A percentile compares a stretch with the other conserved stretches of the same genome.
These are phyloP conservation scores for Ogataea naganishii DNA, from an alignment of 805 yeast species.

Conservation along the genomic window DNA sequence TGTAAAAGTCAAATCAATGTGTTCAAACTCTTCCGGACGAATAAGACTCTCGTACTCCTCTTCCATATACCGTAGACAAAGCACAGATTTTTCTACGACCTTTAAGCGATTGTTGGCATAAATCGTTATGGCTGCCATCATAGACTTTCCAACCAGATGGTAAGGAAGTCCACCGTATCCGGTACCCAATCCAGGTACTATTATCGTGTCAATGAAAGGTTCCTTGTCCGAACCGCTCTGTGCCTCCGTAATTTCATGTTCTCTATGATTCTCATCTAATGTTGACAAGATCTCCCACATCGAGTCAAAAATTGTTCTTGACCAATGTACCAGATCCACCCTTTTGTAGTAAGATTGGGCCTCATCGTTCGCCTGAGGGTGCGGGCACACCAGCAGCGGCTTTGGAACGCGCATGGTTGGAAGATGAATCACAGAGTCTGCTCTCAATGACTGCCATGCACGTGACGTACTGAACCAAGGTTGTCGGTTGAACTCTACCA, in stretches of 20 bases:
- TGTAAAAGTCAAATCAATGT: not conserved
- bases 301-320: slow-evolving; percentile 25
- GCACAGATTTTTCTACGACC: slow-evolving; percentile 13
- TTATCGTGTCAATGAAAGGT: slow-evolving; percentile 15
- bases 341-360: slow-evolving; percentile 2
- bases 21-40: slow-evolving; percentile 5
- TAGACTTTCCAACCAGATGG: slow-evolving; percentile 23
- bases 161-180: slow-evolving; percentile 29
- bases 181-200: slow-evolving; percentile 31
- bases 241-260: too few species aligned
- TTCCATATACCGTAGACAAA: slow-evolving; percentile 15
- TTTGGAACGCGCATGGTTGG: slow-evolving; percentile 33
- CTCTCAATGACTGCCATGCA: slow-evolving; percentile 21
- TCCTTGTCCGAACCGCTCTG: not conserved
- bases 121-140: slow-evolving; percentile 26
- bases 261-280: too few species aligned
- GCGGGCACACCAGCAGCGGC: slow-evolving; percentile 2
- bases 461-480: slow-evolving; percentile 11
- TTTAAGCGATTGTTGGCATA: slow-evolving; percentile 10
- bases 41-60: slow-evolving; percentile 15
- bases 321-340: slow-evolving; percentile 5
- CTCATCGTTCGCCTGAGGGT: not conserved
- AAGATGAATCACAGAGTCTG: slow-evolving; percentile 24
- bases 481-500: slow-evolving; percentile 19
- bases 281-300: slow-evolving; percentile 26